Evolutionary conservation across 306 rosid genomes (phyloP).

Genomic region (Ormosia semicastrata): DNA sequence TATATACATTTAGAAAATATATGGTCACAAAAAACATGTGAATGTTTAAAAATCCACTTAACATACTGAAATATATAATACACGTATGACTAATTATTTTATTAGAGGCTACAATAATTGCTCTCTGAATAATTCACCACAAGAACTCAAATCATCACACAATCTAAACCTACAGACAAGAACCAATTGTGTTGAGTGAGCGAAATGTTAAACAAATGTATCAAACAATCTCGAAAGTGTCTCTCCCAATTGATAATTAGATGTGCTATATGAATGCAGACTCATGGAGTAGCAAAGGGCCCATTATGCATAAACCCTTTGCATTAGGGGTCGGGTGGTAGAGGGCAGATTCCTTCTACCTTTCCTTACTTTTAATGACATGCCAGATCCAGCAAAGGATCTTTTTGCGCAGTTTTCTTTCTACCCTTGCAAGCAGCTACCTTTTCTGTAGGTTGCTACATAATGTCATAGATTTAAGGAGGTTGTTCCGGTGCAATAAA

Average conservation of each 20-base stretch:
- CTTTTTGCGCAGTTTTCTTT: neutral
- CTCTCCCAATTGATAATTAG: neutral
- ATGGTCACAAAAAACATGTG: neutral
- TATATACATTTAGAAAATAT: neutral
- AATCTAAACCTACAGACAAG: neutral
- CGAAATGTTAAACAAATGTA: neutral
- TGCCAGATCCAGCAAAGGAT: neutral
- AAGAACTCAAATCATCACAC: neutral
- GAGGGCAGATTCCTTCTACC: neutral
- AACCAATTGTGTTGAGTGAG: neutral
- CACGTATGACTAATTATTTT: neutral
- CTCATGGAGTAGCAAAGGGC: neutral
- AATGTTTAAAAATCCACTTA: neutral
- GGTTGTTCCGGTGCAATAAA: too few species aligned
- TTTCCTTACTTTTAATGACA: neutral
- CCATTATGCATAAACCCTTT: neutral
- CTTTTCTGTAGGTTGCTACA: neutral
- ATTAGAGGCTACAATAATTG: neutral
- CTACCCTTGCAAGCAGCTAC: neutral
- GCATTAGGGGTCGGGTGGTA: neutral
- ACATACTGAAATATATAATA: neutral
- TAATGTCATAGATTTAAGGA: too few species aligned
- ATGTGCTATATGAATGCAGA: neutral
- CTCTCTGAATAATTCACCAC: neutral
- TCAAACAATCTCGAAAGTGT: neutral